A percentile compares a stretch with the other conserved stretches of the same genome.
These are phyloP conservation scores for Rhodotorula sp. DNA, from an alignment of 1,284 basidiomycete species.

Conservation along the genomic window DNA sequence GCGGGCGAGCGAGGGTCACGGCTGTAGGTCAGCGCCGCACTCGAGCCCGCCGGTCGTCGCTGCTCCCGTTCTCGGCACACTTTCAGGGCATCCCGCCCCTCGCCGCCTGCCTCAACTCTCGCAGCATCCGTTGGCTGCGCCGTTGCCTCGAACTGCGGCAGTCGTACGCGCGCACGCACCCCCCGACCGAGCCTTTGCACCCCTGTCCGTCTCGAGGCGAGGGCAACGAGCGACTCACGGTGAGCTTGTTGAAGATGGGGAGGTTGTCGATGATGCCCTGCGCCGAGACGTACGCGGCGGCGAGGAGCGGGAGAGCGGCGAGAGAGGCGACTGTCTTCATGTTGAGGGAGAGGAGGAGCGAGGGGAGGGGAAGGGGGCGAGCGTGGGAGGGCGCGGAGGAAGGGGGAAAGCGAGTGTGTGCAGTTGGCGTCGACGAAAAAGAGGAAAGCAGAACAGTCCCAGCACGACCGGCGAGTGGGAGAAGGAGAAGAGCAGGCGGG, in stretches of 20 bases:
- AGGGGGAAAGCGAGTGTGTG: not conserved
- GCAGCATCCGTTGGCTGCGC: too few species aligned
- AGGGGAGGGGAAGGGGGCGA: too few species aligned
- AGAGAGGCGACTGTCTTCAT: constrained; percentile 1
- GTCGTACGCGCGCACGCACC: not conserved
- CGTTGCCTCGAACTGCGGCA: not conserved
- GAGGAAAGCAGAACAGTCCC: not conserved
- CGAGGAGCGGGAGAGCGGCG: not conserved
- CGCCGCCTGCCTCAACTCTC: too few species aligned
- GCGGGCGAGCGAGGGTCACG: accelerated
- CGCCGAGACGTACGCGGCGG: not conserved
- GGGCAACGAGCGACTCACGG: not conserved
- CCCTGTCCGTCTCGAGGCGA: not conserved
- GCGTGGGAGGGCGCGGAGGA: not conserved
- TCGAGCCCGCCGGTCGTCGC: too few species aligned
- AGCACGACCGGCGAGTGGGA: constrained; percentile 2
- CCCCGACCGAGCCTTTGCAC: not conserved
- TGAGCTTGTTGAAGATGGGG: not conserved
- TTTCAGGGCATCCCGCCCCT: too few species aligned
- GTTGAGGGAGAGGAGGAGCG: not conserved
- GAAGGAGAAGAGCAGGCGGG: not conserved
- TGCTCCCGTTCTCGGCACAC: too few species aligned
- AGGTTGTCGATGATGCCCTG: constrained; percentile 30
- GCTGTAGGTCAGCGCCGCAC: too few species aligned
- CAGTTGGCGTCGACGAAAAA: too few species aligned